These are phyloP conservation scores for Arthrinium puccinioides DNA, from an alignment of 2,329 filamentous ascomycete genomes.

Conservation along the genomic window DNA sequence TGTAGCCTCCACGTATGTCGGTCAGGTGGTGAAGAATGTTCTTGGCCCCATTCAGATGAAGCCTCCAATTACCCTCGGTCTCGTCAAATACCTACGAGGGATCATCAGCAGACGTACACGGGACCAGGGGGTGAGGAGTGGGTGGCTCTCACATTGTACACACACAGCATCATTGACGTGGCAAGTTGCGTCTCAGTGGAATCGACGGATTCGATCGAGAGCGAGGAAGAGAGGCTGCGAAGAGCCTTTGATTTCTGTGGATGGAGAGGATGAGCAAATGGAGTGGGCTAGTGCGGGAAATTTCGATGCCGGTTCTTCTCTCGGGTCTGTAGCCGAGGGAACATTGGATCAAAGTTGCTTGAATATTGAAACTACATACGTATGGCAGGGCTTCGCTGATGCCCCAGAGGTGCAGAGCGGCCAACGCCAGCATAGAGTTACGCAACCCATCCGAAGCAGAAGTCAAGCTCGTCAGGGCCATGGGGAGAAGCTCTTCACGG, in stretches of 20 bases:
- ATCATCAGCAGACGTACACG: not conserved
- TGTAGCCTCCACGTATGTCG: conserved; percentile 16
- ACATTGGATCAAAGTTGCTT: too few species aligned
- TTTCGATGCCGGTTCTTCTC: too few species aligned
- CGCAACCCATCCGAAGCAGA: conserved; percentile 29
- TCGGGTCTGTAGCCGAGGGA: too few species aligned
- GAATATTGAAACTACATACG: too few species aligned
- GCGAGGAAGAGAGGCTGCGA: conserved; percentile 28
- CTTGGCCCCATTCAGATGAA: conserved; percentile 36
- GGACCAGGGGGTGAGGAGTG: not conserved
- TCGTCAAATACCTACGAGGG: conserved; percentile 38
- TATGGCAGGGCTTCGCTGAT: conserved; percentile 31
- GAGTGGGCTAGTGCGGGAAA: too few species aligned
- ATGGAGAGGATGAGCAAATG: too few species aligned
- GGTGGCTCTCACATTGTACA: conserved; percentile 34
- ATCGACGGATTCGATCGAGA: conserved; percentile 21
- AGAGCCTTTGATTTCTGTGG: conserved; percentile 30
- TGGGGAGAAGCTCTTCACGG: conserved; percentile 34
- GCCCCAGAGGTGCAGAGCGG: conserved; percentile 33
- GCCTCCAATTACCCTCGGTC: conserved; percentile 35
- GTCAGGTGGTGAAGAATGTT: conserved; percentile 23
- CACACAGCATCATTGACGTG: conserved; percentile 42
- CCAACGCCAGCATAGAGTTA: conserved; percentile 36
- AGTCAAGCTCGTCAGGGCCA: conserved; percentile 30
- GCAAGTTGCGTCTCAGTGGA: conserved; percentile 32